A percentile compares a stretch with the other conserved stretches of the same genome.
Evolutionary conservation across 116 monocot genomes (phyloP).

Genomic region (Posidonia oceanica): DNA sequence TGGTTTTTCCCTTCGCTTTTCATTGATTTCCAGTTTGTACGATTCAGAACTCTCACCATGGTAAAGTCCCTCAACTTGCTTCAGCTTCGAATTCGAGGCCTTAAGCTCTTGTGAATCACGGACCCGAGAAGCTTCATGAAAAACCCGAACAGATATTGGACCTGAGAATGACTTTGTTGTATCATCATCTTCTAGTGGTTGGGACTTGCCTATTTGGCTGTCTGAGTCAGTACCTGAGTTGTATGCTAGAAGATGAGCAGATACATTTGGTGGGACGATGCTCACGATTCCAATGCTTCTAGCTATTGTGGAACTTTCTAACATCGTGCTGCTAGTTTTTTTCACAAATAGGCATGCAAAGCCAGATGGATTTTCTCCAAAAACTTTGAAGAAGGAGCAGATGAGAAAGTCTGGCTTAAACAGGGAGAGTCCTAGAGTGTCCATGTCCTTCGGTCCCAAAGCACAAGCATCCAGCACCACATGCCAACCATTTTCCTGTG

Average conservation of each 20-base stretch:
- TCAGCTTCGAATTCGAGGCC: background rate
- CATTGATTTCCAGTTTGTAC: background rate
- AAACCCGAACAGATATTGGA: background rate
- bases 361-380: conserved; percentile 66
- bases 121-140: background rate
- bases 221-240: conserved; percentile 13
- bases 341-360: conserved; percentile 65
- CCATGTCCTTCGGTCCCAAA: conserved; percentile 70
- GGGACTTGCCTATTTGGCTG: background rate
- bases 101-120: background rate
- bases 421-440: conserved; percentile 60
- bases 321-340: conserved; percentile 17
- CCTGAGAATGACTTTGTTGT: conserved; percentile 34
- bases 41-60: conserved; percentile 8
- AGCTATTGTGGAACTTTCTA: conserved; percentile 23
- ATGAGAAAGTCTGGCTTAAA: conserved; percentile 73
- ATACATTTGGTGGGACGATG: conserved; percentile 27
- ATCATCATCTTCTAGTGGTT: conserved; percentile 24
- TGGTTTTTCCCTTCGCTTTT: conserved; percentile 3
- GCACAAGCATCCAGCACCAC: conserved; percentile 63
- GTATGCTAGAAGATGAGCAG: background rate
- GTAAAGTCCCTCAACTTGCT: conserved; percentile 1
- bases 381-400: conserved; percentile 68
- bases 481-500: conserved; percentile 73
- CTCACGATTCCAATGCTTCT: conserved; percentile 51